Evolutionary conservation across 2,329 filamentous ascomycete species (phyloP), one percentile per base, ranked within the genome.

Genomic region (Aspergillus floridensis): DNA sequence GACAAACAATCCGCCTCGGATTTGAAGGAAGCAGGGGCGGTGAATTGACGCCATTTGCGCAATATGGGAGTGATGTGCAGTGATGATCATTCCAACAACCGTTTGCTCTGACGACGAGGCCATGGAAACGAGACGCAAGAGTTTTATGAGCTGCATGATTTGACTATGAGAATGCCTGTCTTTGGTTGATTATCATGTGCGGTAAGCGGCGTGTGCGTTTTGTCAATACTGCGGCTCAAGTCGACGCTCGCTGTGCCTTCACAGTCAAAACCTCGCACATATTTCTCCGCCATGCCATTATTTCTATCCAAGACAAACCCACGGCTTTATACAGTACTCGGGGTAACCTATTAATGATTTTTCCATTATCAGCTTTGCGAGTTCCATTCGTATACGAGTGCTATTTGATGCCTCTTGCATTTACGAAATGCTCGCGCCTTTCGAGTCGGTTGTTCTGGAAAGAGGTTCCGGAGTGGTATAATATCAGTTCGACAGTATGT

Each of bases 301-400:
- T 59, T 59, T 56, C 59, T 62, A 56, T 29, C 57, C 59, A 62
- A 60, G 58, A 58, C 59, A 62, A 58, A 54, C 51, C 61, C 61
- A 66, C 63, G 59, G 62, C 60, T 61, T 61, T 67, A 72, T 73
- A 74, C 68, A 74, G 57, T 72, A 73, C 62, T 38, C 61, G 70
- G 72, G 72, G 71, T 72, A 64, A 73, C 70, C 72, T 70, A 63
- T 61, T 74, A 74, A 72, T 72, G 52, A 61, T 59, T 56, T 56
- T 65, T 61, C 47, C 57, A 44, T 56, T 24, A 44, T 35, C 31
- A n/a, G 50, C 49, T 32, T 50, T 57, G 24, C 24, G 16, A 21
- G 38, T 32, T 57, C 49, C 31, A 31, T 38, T 38, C 31, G 26
- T 46, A 31, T 47, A 21, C 41, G 32, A 4, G 32, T 5, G 32